Evolutionary conservation across 495 filamentous ascomycete species (phyloP), one percentile per base, ranked within the genome.

Genomic region (Lentithecium fluviatile): DNA sequence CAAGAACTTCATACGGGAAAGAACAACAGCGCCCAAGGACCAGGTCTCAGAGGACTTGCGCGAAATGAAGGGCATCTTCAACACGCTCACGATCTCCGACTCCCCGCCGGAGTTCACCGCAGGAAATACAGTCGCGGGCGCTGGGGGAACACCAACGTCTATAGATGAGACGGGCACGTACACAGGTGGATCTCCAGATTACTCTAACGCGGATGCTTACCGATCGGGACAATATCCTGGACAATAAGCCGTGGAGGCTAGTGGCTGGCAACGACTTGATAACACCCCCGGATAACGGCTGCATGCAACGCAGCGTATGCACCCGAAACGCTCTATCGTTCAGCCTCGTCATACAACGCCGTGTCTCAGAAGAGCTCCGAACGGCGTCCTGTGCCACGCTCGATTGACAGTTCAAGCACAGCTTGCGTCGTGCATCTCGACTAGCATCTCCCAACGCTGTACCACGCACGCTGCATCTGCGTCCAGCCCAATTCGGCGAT

Each of bases 41-140:
- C 71, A 83, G 11, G 78, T 84, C 60, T 80, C 80, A 11, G 83
- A 88, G 65, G 84, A 85, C 64, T 74, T 95, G 12, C 81, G 85
- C 46, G 86, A 92, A 63, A 86, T 95, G 74, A 90, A 84, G 63
- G 81, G 83, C 13, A 78, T 95, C 15, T 91, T 95, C 62, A 64
- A 29, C 62, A 58, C 62, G 11, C 61, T 69, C 25, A 62, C 46
- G 17, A 55, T 69, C n/a, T 64, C 56, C 0, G 66, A 69, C 38
- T 65, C 66, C 36, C 66, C 66, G 3, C 24, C 51, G 10, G 36
- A 42, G 10, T 55, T 52, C 21, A 20, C 24, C 13, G 32, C 50
- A 2, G 47, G 49, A 32, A 2, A 52, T 20, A 51, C 50, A 15
- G 45, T 43, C 12, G 20, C 53, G 23, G 56, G 45, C 21, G 20